phyloP scores from a whole-genome alignment of 2,329 filamentous ascomycete species.

The Cladosporium sp. region DNA sequence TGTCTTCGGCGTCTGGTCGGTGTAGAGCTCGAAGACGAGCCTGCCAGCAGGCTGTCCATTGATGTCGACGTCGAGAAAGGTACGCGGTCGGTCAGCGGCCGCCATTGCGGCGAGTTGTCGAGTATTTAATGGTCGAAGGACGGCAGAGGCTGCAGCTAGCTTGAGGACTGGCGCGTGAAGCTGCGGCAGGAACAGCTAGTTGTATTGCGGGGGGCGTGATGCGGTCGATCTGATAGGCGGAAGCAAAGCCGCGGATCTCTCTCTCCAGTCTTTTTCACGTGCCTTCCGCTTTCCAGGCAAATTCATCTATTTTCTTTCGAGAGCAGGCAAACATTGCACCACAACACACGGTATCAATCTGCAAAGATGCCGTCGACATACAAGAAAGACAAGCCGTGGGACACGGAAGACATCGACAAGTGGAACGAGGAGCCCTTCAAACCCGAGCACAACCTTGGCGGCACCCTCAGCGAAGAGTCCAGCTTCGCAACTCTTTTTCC shows the following conservation, averaged over 20 bases:
- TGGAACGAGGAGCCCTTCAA: constrained; percentile 90
- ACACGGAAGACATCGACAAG: constrained; percentile 95
- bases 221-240: not conserved
- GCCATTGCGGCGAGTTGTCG: constrained; percentile 6
- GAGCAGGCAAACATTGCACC: constrained; percentile 6
- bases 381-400: constrained; percentile 89
- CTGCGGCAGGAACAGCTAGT: not conserved
- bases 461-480: constrained; percentile 89
- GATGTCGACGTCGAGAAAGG: constrained; percentile 46
- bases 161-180: not conserved
- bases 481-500: constrained; percentile 84
- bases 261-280: not conserved
- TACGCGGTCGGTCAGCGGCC: constrained; percentile 36
- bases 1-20: constrained; percentile 47
- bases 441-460: constrained; percentile 78
- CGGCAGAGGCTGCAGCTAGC: constrained; percentile 13
- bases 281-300: not conserved
- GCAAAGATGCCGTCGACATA: constrained; percentile 78
- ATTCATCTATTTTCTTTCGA: not conserved
- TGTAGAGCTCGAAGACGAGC: constrained; percentile 48
- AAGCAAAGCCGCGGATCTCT: not conserved
- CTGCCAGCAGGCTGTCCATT: constrained; percentile 44
- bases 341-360: constrained; percentile 18
- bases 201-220: not conserved
- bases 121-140: not conserved